A percentile compares a stretch with the other conserved stretches of the same genome.
phyloP scores from a whole-genome alignment of 371 early-diverging fungal species.

The Rhizomucor miehei region DNA sequence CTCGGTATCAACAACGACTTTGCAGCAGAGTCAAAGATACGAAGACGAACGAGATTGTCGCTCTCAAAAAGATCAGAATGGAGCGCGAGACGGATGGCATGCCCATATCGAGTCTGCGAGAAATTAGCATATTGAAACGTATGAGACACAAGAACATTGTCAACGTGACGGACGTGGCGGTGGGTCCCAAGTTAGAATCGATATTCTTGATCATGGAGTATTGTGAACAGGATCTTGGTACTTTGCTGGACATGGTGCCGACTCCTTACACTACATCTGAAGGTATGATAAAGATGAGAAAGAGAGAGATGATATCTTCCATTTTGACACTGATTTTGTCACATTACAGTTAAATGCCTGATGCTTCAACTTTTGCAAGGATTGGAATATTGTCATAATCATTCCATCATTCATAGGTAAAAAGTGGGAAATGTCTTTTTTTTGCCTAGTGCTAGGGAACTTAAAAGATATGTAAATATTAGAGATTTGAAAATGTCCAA shows the following conservation, averaged over 20 bases:
- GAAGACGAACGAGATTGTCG: conserved; percentile 71
- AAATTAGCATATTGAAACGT: conserved; percentile 87
- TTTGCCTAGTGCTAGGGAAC: too few species aligned
- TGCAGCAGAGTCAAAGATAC: conserved; percentile 21
- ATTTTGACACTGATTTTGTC: too few species aligned
- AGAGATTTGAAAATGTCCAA: conserved; percentile 90
- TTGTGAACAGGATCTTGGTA: conserved; percentile 76
- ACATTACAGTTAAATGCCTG: conserved; percentile 69
- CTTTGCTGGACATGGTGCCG: conserved; percentile 59
- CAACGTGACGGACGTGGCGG: conserved; percentile 77
- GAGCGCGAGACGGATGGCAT: conserved; percentile 81
- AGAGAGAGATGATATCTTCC: too few species aligned
- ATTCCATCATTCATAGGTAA: conserved; percentile 74
- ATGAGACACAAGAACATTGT: conserved; percentile 89
- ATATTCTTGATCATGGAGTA: conserved; percentile 81
- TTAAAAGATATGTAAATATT: too few species aligned
- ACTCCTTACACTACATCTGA: conserved; percentile 61
- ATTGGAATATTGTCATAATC: conserved; percentile 73
- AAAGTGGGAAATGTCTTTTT: background rate
- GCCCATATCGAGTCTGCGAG: conserved; percentile 84
- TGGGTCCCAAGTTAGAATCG: conserved; percentile 58
- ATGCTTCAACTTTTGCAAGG: conserved; percentile 78
- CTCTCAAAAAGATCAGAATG: conserved; percentile 88
- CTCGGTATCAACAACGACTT: conserved; percentile 12
- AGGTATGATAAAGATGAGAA: conserved; percentile 23